Evolutionary conservation across 768 basidiomycete species (phyloP).

Genomic region (Calocybe indica): DNA sequence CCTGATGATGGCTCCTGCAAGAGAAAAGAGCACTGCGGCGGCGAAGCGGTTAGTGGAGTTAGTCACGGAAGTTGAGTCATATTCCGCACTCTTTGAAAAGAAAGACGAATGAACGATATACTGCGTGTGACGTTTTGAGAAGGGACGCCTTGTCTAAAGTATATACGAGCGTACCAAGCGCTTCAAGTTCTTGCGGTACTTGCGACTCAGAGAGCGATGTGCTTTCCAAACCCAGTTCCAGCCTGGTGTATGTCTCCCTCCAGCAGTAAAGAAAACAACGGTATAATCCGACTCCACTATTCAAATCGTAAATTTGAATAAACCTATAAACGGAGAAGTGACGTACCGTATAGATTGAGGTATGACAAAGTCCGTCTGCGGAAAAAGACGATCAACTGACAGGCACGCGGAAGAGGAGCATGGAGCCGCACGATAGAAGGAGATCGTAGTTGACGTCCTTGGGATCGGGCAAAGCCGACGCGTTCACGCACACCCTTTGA

Average conservation of each 20-base stretch:
- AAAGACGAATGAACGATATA: conserved; percentile 85
- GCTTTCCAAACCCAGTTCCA: conserved; percentile 95
- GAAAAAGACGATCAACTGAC: background rate
- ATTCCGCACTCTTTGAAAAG: conserved; percentile 73
- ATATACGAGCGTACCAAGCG: conserved; percentile 47
- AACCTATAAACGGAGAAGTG: background rate
- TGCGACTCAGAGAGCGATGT: conserved; percentile 72
- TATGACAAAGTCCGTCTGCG: conserved; percentile 70
- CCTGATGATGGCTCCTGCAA: conserved; percentile 87
- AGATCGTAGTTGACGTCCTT: conserved; percentile 70
- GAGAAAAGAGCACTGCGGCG: conserved; percentile 73
- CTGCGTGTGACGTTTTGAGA: conserved; percentile 24
- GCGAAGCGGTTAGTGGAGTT: conserved; percentile 5
- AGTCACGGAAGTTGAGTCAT: background rate
- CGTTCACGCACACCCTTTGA: conserved; percentile 76
- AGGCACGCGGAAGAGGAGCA: background rate
- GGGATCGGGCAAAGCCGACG: conserved; percentile 80
- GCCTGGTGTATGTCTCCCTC: conserved; percentile 62
- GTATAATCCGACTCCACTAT: conserved; percentile 86
- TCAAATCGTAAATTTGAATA: background rate
- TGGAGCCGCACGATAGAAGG: conserved; percentile 55
- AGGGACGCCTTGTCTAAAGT: background rate
- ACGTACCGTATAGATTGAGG: conserved; percentile 72
- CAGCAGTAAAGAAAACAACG: conserved; percentile 82
- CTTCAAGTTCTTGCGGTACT: conserved; percentile 87